Conservation (phyloP, 352 stramenopile genomes). For the Phytophthora crassamura region DNA sequence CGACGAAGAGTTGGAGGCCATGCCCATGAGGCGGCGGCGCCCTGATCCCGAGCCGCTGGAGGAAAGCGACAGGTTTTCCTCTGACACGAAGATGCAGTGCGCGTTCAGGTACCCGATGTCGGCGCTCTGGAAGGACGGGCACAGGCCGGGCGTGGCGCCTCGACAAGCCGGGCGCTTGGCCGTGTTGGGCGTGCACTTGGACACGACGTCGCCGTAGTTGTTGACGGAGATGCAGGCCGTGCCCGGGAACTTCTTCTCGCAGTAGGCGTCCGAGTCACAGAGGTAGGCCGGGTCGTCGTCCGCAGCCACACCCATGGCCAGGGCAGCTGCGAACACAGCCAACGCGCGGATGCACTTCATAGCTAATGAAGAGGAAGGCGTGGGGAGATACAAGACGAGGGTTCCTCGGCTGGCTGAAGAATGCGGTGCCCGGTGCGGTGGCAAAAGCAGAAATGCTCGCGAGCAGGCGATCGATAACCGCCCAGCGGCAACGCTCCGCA, state of each 20-base stretch:
- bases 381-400: neutral
- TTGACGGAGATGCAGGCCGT: conserved; percentile 84
- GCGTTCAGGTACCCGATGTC: conserved; percentile 81
- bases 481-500: conserved; percentile 23
- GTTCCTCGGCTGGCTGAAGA: conserved; percentile 15
- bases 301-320: conserved; percentile 35
- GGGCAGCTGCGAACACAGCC: conserved; percentile 37
- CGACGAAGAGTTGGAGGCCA: conserved; percentile 19
- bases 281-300: conserved; percentile 50
- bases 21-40: conserved; percentile 31
- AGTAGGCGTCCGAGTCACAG: conserved; percentile 78
- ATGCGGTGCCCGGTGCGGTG: conserved; percentile 4
- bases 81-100: conserved; percentile 83
- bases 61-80: conserved; percentile 45
- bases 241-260: conserved; percentile 62
- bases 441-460: conserved; percentile 38
- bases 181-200: conserved; percentile 88
- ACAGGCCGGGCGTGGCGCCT: conserved; percentile 71
- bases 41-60: conserved; percentile 28
- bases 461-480: conserved; percentile 11
- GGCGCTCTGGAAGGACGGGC: conserved; percentile 78
- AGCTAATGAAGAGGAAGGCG: neutral
- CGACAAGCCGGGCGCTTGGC: conserved; percentile 75
- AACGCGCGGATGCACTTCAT: conserved; percentile 58
- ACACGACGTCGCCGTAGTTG: conserved; percentile 72